Base-by-base conservation (phyloP, 1,284 basidiomycete species). In the Tausonia pullulans region DNA sequence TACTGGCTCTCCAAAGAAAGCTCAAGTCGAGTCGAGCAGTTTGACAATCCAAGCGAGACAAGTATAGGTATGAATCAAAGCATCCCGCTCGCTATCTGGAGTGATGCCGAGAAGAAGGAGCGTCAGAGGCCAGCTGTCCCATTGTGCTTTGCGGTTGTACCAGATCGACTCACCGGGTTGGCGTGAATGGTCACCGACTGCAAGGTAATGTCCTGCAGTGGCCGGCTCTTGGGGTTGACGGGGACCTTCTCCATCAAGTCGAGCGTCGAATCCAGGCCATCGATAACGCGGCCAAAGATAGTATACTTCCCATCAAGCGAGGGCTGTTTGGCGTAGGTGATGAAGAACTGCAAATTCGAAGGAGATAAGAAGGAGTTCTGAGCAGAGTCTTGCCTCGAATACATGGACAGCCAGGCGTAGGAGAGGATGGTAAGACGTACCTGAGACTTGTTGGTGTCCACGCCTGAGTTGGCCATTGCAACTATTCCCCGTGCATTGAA, bases 381-480 rank as follows among this genome's bases (percentile, higher is more conserved):
- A 7, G 51, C 14, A 16, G 51, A 8, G 51, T 10, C 6, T 14
- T 6, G 51, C 6, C 27, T 7, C 6, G 51, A 9, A 9, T 49
- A 14, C 14, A 9, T 49, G 10, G 14, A 45, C 2, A 3, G 10
- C 40, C 39, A 56, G 27, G 44, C 40, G 8, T 14, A 41, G 46
- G 58, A 41, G 45, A 50, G 54, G 27, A n/a, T 8, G 51, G 51
- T 14, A 5, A 14, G 6, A 68, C 71, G 51, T 59, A 76, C 75
- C 69, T 79, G 78, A 3, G 90, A 90, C 77, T 95, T 96, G 79
- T 96, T 97, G 27, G 88, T 86, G 75, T 95, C 88, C 39, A 87
- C 87, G 0, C 94, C 94, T 4, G 88, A 87, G 75, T 97, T 97
- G 61, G 93, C 94, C 91, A 97, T 96, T 40, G 93, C 93, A n/a